Percentiles rank a stretch among this genome's conserved stretches.
These are phyloP conservation scores for Penicillium lagena DNA, from an alignment of 495 filamentous ascomycete species.

Conservation along the genomic window DNA sequence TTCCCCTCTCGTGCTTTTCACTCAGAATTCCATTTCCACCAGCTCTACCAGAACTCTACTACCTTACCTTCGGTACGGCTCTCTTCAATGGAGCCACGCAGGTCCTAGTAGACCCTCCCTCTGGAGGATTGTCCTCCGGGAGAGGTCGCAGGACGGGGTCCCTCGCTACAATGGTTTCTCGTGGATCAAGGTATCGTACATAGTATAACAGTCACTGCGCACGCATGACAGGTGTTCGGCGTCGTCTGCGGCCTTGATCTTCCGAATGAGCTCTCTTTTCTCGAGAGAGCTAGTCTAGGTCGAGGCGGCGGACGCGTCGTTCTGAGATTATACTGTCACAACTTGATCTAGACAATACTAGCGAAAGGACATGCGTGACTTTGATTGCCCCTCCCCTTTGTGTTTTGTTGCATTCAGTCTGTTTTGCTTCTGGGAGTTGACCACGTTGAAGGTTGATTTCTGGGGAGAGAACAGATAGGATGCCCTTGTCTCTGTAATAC, in stretches of 20 bases:
- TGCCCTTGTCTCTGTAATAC: constrained; percentile 8
- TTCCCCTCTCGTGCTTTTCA: not conserved
- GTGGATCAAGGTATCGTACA: constrained; percentile 54
- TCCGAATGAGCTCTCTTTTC: not conserved
- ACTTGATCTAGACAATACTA: constrained; percentile 85
- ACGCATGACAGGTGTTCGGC: constrained; percentile 57
- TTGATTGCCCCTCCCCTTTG: constrained; percentile 39
- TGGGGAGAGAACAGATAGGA: constrained; percentile 1
- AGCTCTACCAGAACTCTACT: not conserved
- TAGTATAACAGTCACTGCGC: constrained; percentile 43
- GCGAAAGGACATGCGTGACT: constrained; percentile 70
- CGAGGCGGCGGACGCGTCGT: constrained; percentile 20
- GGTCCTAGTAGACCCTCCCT: constrained; percentile 12
- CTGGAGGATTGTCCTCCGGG: not conserved
- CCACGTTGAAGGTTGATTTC: not conserved
- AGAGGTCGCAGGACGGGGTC: constrained; percentile 14
- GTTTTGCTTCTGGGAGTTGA: too few relatives aligned
- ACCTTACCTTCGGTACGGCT: constrained; percentile 27
- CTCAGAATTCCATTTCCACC: not conserved
- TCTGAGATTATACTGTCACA: constrained; percentile 66
- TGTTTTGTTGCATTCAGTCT: constrained; percentile 6
- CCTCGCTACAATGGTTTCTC: constrained; percentile 25
- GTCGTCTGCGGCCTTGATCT: constrained; percentile 5
- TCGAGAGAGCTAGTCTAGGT: not conserved
- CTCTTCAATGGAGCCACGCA: constrained; percentile 30